Conservation (phyloP, 169 alveolate species). For the Cryptosporidium tyzzeri region DNA sequence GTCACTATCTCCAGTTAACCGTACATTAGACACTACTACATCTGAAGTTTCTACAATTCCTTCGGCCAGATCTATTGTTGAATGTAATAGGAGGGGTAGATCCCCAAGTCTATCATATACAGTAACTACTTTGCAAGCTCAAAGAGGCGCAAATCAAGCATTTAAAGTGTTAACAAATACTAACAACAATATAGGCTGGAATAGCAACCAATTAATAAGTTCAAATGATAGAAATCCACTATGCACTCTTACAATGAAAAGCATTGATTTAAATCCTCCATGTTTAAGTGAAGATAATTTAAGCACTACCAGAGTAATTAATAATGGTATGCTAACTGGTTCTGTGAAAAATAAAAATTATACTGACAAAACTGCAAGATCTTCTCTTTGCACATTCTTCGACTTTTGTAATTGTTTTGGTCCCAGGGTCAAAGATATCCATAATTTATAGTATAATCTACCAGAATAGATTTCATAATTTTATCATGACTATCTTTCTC, state of each 20-base stretch:
- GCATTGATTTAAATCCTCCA: slow-evolving; percentile 63
- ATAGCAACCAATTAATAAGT: slow-evolving; percentile 20
- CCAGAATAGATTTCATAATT: neutral
- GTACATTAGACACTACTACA: slow-evolving; percentile 30
- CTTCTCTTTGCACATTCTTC: slow-evolving; percentile 53
- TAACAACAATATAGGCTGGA: slow-evolving; percentile 1
- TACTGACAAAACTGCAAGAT: slow-evolving; percentile 5
- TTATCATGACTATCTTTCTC: neutral
- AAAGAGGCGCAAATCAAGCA: slow-evolving; percentile 16
- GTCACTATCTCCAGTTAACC: slow-evolving; percentile 54
- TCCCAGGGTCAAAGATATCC: slow-evolving; percentile 40
- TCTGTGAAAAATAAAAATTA: neutral
- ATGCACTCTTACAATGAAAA: slow-evolving; percentile 42
- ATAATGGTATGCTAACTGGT: neutral
- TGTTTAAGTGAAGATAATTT: slow-evolving; percentile 38
- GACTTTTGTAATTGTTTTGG: slow-evolving; percentile 64
- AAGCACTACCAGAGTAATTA: neutral
- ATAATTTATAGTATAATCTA: neutral
- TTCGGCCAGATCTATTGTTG: slow-evolving; percentile 61
- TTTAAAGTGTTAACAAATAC: neutral
- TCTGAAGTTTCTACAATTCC: slow-evolving; percentile 74
- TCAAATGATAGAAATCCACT: slow-evolving; percentile 63
- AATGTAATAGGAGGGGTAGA: slow-evolving; percentile 64
- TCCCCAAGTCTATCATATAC: slow-evolving; percentile 74
- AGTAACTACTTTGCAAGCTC: slow-evolving; percentile 41